Percentiles rank a stretch among this genome's conserved stretches.
Conservation (phyloP, 2,329 filamentous ascomycete genomes). For the Nemania serpens region DNA sequence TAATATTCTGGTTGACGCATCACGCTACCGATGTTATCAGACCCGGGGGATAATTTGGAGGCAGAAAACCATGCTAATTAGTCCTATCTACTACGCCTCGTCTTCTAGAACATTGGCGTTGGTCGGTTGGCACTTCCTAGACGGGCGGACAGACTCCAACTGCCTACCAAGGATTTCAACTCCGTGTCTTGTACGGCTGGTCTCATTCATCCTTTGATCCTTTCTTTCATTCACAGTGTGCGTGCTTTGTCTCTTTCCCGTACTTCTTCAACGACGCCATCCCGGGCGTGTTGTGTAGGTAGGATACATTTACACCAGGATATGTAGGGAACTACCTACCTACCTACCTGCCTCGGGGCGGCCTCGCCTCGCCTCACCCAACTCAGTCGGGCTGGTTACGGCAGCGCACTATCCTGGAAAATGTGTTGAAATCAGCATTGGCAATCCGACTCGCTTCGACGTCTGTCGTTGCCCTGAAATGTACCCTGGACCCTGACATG, state of each 20-base stretch:
- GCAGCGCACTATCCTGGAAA: background rate
- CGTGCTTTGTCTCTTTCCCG: constrained; percentile 8
- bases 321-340: background rate
- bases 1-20: constrained; percentile 1
- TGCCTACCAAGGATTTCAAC: background rate
- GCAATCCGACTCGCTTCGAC: background rate
- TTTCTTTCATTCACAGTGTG: constrained; percentile 19
- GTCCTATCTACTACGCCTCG: background rate
- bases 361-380: background rate
- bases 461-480: background rate
- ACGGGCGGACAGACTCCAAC: background rate
- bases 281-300: background rate
- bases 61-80: background rate
- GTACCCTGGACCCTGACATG: no score
- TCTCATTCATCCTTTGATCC: no score
- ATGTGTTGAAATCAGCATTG: constrained; percentile 4
- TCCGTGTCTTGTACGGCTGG: background rate
- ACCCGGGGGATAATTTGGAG: background rate
- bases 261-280: constrained; percentile 12
- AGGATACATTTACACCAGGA: background rate
- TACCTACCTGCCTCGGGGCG: no score
- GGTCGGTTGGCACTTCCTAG: background rate
- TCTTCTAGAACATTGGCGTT: constrained; percentile 13
- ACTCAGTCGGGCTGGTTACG: constrained; percentile 7
- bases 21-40: constrained; percentile 1